Base-by-base conservation (phyloP, 2,329 filamentous ascomycete genomes). In the Capronia coronata region DNA sequence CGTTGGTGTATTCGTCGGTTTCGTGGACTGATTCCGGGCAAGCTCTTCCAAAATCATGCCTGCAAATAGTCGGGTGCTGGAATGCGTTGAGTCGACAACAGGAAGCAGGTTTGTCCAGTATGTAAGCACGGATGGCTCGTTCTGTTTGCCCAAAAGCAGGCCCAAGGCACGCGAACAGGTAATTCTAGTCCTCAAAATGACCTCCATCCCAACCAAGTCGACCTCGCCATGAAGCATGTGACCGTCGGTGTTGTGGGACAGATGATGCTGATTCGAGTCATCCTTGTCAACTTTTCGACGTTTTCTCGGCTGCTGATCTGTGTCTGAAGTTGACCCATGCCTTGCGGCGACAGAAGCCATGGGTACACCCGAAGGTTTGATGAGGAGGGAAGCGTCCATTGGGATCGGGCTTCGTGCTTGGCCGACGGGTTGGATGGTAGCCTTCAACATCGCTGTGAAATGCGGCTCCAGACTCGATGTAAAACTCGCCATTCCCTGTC, bases 181-280 rank as follows among this genome's bases (percentile, higher is more conserved):
- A n/a, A 94, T 84, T 59, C 91, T 86, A 6, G 90, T 95, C 54
- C 91, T 82, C 43, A 97, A 81, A 67, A 98, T 80, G 5, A 83
- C 83, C 52, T 98, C 93, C 61, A 86, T 79, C 25, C 93, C 90
- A 21, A 98, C 90, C 35, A 98, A 75, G 63, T 98, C 94, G 40
- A 97, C 84, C 62, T 98, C 94, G 44, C 94, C 93, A 64, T 91
- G 87, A 74, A 98, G 89, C 84, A 98, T 96, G 59, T 94, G 90
- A 8, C 90, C 93, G 65, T 98, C 93, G 14, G 98, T 88, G 66
- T 98, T 95, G 67, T 98, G 93, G 1, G 85, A 80, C n/a, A 85
- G 78, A n/a, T n/a, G n/a, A n/a, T 77, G 70, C 1, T 78, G 71
- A 7, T 77, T 69, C 22, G 90, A 84, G 47, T 93, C 87, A 49